A percentile compares a stretch with the other conserved stretches of the same genome.
Conservation (phyloP, 768 basidiomycete species). For the Leccinum uliginosum region DNA sequence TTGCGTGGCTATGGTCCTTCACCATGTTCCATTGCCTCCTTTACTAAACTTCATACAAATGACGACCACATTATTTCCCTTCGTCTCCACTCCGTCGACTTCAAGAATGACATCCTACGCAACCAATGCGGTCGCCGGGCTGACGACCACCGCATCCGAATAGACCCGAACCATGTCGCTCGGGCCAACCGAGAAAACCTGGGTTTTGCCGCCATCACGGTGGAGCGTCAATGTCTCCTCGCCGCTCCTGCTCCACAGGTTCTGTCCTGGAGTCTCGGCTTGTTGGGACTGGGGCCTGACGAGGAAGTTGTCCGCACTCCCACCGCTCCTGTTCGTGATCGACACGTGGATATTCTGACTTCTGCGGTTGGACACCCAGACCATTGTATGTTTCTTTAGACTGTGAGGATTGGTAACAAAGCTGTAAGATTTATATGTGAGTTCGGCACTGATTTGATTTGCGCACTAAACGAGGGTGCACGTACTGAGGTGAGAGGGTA, state of each 20-base stretch:
- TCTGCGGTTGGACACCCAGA: slow-evolving; percentile 15
- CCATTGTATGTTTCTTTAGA: not conserved
- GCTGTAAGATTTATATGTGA: not conserved
- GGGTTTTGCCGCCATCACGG: slow-evolving; percentile 5
- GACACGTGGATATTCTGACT: not conserved
- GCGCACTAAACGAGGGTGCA: not conserved
- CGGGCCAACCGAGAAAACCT: slow-evolving; percentile 7
- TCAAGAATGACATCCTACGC: not conserved
- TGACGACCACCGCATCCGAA: slow-evolving; percentile 9
- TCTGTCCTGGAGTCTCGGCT: not conserved
- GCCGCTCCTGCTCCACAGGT: slow-evolving; percentile 7
- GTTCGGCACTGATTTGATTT: not conserved
- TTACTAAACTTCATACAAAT: not conserved
- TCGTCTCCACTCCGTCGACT: not conserved
- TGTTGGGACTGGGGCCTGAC: not conserved
- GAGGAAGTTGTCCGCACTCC: not conserved
- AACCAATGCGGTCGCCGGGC: not conserved
- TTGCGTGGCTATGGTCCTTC: too few species aligned
- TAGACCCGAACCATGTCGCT: slow-evolving; percentile 14
- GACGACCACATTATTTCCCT: not conserved
- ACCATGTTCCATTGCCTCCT: not conserved
- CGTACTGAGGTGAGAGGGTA: not conserved
- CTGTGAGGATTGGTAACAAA: too few species aligned
- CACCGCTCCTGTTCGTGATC: slow-evolving; percentile 6
- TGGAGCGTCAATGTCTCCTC: slow-evolving; percentile 4